phyloP scores from a whole-genome alignment of 108 stramenopile species.

The Phaeodactylum tricornutum region DNA sequence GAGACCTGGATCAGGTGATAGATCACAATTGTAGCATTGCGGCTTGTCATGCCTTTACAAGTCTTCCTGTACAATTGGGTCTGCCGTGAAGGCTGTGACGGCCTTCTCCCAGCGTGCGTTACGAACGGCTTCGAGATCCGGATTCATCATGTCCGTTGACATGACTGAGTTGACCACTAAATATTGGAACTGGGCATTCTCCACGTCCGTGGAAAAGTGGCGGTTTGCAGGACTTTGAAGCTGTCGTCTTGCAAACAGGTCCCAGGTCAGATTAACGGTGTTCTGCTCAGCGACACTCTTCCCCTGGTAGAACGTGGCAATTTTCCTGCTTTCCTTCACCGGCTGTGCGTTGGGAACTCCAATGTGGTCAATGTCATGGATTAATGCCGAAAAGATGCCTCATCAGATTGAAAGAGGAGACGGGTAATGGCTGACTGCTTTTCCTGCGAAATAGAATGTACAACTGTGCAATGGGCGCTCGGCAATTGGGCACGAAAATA shows the following conservation, averaged over 20 bases:
- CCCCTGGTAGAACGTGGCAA: conserved; percentile 44
- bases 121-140: conserved; percentile 14
- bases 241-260: conserved; percentile 11
- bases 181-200: conserved; percentile 31
- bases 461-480: no score
- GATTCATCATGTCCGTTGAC: conserved; percentile 39
- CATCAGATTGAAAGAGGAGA: no score
- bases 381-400: no score
- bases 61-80: no score
- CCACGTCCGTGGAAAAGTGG: conserved; percentile 14
- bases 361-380: no score
- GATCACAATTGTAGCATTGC: conserved; percentile 14
- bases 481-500: no score
- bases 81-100: no score
- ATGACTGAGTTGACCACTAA: conserved; percentile 38
- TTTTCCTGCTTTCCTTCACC: conserved; percentile 14
- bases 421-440: no score
- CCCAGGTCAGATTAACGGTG: conserved; percentile 33
- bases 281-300: conserved; percentile 38
- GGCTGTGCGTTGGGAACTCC: no score
- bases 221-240: conserved; percentile 16
- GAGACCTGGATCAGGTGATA: conserved; percentile 31
- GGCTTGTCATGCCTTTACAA: no score
- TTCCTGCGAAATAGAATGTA: no score
- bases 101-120: conserved; percentile 5